Evolutionary conservation across 164 flowering plant species (phyloP).

Genomic region (Umbilicus rupestris): DNA sequence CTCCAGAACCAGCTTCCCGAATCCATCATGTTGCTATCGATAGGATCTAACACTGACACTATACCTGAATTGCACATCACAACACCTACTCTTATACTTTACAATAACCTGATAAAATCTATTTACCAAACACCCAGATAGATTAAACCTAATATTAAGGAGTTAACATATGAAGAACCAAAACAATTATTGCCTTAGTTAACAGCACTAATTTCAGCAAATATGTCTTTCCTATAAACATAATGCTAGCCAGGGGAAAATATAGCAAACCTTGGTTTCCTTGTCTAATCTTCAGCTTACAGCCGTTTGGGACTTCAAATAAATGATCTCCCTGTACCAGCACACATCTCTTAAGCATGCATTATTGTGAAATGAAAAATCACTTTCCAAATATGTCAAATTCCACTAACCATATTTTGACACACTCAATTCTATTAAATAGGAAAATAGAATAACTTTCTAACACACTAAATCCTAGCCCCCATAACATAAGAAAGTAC

Average conservation of each 20-base stretch:
- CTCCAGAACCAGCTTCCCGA: conserved; percentile 91
- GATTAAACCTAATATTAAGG: background rate
- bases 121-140: background rate
- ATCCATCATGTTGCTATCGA: conserved; percentile 43
- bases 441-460: background rate
- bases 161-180: background rate
- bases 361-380: background rate
- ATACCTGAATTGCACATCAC: conserved; percentile 40
- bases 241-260: background rate
- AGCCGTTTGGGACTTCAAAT: conserved; percentile 84
- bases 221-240: background rate
- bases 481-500: background rate
- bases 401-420: background rate
- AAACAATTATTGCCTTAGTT: background rate
- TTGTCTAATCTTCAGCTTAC: conserved; percentile 55
- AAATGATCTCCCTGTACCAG: conserved; percentile 72
- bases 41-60: conserved; percentile 33
- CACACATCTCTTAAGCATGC: background rate
- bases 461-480: background rate
- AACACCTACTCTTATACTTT: background rate
- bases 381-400: background rate
- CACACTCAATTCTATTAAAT: background rate
- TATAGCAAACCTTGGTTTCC: conserved; percentile 49
- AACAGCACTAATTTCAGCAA: background rate
- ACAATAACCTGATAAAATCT: background rate